A percentile compares a stretch with the other conserved stretches of the same genome.
Conservation (phyloP, 306 rosid genomes). For the Datisca glomerata region DNA sequence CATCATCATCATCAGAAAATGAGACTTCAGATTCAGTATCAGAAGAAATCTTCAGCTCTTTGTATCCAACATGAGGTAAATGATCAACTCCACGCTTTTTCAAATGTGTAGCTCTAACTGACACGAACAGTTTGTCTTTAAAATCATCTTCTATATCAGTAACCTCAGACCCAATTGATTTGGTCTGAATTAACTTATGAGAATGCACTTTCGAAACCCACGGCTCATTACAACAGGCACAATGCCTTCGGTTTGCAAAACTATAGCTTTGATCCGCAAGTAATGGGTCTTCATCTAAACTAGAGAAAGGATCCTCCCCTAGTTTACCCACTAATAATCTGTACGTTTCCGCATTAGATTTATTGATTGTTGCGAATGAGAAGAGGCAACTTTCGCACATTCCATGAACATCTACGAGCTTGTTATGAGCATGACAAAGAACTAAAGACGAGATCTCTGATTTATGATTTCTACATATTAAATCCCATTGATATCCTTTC, state of each 20-base stretch:
- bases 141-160: constrained; percentile 21
- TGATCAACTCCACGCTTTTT: constrained; percentile 35
- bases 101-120: constrained; percentile 17
- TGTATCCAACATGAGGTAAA: constrained; percentile 57
- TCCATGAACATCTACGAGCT: constrained; percentile 67
- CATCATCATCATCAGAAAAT: constrained; percentile 37
- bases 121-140: constrained; percentile 16
- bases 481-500: constrained; percentile 44
- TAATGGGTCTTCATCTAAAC: constrained; percentile 37
- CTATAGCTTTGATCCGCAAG: constrained; percentile 19
- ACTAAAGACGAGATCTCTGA: constrained; percentile 60
- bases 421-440: constrained; percentile 53
- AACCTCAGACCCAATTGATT: constrained; percentile 22
- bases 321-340: constrained; percentile 48
- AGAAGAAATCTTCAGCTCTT: constrained; percentile 59
- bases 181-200: constrained; percentile 24
- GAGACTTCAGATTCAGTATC: constrained; percentile 67
- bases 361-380: constrained; percentile 46
- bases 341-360: constrained; percentile 45
- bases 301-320: constrained; percentile 32
- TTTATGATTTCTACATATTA: constrained; percentile 69
- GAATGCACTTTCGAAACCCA: constrained; percentile 18
- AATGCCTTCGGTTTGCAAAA: constrained; percentile 12
- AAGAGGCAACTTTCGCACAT: constrained; percentile 67
- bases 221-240: constrained; percentile 61